Evolutionary conservation across 164 flowering plant species (phyloP), one percentile per base, ranked within the genome.

Genomic region (Aristolochia contorta): DNA sequence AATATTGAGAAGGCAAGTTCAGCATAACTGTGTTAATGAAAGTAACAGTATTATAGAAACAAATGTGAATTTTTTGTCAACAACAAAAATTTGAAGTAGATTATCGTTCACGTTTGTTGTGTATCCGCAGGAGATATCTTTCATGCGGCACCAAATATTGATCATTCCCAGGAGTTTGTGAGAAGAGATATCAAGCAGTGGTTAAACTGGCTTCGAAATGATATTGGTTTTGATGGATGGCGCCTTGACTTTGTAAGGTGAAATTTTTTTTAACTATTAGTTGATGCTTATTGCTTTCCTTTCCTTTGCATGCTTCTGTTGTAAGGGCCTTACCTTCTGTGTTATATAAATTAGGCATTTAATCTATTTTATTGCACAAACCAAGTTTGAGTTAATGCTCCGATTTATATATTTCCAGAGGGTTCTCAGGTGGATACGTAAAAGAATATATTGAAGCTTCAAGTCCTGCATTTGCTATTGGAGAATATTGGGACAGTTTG

Each of bases 401-500:
- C 7, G 43, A 3, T 37, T 37, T 37, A 37, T 37, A 0, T 37
- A 10, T 3, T 37, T 37, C 58, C 79, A 79, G 86, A 67, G 86
- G 86, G 12, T 82, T 82, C 69, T 80, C 80, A 22, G 86, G 86
- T 71, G 69, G 67, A 19, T 80, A 71, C 61, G 80, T 80, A 32
- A 83, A 83, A 71, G 84, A 80, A 64, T 83, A 80, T 60, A 75
- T 83, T 30, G 80, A 78, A 66, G 67, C 76, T 62, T 78, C 84
- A 58, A 74, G 70, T 58, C 87, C 87, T 60, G 80, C 78, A 56
- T 83, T 80, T 75, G 79, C 87, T 16, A 77, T 83, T 57, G 87
- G 84, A 56, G 87, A 83, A 74, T 79, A 83, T 54, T 83, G 87
- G 87, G 87, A 83, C 62, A 76, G 81, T 61, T 70, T 83, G 62